Conservation (phyloP, 73 alveolate species). For the Paramecium pentaurelia region DNA sequence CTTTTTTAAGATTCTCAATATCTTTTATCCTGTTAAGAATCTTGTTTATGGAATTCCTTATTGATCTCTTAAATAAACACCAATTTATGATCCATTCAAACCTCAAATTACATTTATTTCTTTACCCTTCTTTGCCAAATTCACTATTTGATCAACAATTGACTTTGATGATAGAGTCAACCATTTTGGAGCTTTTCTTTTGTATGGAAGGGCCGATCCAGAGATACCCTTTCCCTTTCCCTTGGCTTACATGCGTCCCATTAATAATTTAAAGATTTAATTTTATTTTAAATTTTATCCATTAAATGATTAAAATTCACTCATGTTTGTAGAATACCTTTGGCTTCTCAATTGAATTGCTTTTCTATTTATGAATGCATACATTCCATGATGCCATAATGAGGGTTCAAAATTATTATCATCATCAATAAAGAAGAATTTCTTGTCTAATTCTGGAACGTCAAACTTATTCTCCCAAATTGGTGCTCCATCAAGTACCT, state of each 20-base stretch:
- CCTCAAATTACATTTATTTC: conserved; percentile 15
- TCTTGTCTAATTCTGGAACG: conserved; percentile 54
- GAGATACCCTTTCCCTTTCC: conserved; percentile 68
- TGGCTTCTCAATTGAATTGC: conserved; percentile 24
- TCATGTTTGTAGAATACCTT: conserved; percentile 13
- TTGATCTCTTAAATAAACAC: conserved; percentile 60
- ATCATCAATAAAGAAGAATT: conserved; percentile 58
- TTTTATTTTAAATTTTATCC: conserved; percentile 42
- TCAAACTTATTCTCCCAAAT: conserved; percentile 45
- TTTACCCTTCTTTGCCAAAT: conserved; percentile 61
- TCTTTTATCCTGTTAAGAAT: conserved; percentile 61
- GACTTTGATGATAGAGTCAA: conserved; percentile 56
- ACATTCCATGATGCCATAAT: conserved; percentile 52
- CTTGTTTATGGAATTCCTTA: conserved; percentile 58
- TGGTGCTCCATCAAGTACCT: conserved; percentile 52
- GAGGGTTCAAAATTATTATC: conserved; percentile 58
- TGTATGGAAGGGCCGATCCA: conserved; percentile 63
- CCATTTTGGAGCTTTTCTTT: conserved; percentile 65
- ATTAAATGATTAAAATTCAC: conserved; percentile 7
- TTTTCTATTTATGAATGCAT: not conserved
- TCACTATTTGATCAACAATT: conserved; percentile 48
- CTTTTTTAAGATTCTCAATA: conserved; percentile 62
- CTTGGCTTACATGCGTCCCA: conserved; percentile 65
- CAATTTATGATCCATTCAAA: conserved; percentile 55
- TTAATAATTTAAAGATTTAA: conserved; percentile 35